These are phyloP conservation scores for Kalmusia sp. DNA, from an alignment of 2,329 filamentous ascomycete species.

Conservation along the genomic window DNA sequence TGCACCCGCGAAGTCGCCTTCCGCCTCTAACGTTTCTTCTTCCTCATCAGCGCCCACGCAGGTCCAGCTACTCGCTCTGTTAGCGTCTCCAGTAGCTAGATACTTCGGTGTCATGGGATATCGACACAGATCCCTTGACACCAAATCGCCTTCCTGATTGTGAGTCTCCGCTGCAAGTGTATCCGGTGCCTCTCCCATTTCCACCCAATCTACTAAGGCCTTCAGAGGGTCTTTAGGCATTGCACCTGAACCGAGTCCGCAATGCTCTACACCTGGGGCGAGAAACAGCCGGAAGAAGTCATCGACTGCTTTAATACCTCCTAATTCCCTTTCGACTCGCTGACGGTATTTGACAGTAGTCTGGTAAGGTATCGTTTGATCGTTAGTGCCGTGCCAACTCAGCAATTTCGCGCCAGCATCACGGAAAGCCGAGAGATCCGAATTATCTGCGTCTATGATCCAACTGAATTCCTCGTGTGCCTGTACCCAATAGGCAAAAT, in stretches of 20 bases:
- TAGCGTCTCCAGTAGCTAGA: background rate
- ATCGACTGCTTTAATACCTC: constrained; percentile 20
- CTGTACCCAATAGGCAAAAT: constrained; percentile 6
- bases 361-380: constrained; percentile 20
- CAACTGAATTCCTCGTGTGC: constrained; percentile 7
- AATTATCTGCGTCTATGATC: constrained; percentile 14
- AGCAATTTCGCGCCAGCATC: constrained; percentile 29
- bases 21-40: background rate
- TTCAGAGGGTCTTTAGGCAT: constrained; percentile 28
- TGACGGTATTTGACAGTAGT: constrained; percentile 22
- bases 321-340: constrained; percentile 19
- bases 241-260: constrained; percentile 27
- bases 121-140: background rate
- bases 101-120: background rate
- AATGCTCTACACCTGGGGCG: constrained; percentile 40
- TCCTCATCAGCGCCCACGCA: background rate
- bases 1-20: background rate
- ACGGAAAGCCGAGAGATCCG: constrained; percentile 25
- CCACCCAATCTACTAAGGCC: constrained; percentile 36
- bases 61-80: constrained; percentile 2
- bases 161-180: constrained; percentile 19
- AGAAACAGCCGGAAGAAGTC: constrained; percentile 40
- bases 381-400: constrained; percentile 31
- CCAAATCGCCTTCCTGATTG: background rate
- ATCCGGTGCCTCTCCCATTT: constrained; percentile 30